Conservation (phyloP, 1,284 basidiomycete genomes). For the Puccinia coronata region DNA sequence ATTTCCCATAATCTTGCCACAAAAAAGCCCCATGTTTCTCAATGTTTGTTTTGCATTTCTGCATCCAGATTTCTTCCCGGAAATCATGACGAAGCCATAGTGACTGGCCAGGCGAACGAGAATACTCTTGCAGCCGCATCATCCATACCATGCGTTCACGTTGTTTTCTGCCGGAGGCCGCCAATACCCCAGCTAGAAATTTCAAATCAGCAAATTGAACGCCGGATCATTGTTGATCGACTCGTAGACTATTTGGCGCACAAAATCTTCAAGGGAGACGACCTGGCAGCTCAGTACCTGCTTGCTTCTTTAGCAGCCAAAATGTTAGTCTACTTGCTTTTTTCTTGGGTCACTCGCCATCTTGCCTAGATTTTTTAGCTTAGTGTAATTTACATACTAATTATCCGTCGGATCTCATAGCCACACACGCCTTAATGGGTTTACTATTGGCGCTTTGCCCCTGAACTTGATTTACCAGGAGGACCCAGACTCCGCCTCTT, state of each 20-base stretch:
- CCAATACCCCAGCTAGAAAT: slow-evolving; percentile 8
- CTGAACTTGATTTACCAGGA: slow-evolving; percentile 38
- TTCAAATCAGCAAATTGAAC: not conserved
- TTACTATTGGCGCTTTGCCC: slow-evolving; percentile 35
- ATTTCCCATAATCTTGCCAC: not conserved
- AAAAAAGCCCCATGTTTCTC: not conserved
- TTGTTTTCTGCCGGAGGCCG: slow-evolving; percentile 26
- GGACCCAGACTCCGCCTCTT: slow-evolving; percentile 8
- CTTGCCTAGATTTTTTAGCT: not conserved
- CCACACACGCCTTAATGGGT: slow-evolving; percentile 37
- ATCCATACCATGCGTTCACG: slow-evolving; percentile 41
- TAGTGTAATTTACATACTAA: not conserved
- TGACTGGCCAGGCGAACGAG: not conserved
- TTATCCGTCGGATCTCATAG: slow-evolving; percentile 1
- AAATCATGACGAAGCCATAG: not conserved
- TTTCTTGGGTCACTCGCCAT: not conserved
- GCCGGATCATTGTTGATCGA: not conserved
- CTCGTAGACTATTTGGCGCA: slow-evolving; percentile 27
- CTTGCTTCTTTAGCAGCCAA: slow-evolving; percentile 24
- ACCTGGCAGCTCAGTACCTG: slow-evolving; percentile 39
- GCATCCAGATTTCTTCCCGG: not conserved
- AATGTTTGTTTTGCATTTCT: not conserved
- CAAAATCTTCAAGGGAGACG: slow-evolving; percentile 33
- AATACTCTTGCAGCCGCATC: not conserved
- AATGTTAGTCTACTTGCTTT: slow-evolving; percentile 24